Percentiles rank a stretch among this genome's conserved stretches.
Conservation (phyloP, 2,329 filamentous ascomycete genomes). For the Fusarium brevicatenulatum region DNA sequence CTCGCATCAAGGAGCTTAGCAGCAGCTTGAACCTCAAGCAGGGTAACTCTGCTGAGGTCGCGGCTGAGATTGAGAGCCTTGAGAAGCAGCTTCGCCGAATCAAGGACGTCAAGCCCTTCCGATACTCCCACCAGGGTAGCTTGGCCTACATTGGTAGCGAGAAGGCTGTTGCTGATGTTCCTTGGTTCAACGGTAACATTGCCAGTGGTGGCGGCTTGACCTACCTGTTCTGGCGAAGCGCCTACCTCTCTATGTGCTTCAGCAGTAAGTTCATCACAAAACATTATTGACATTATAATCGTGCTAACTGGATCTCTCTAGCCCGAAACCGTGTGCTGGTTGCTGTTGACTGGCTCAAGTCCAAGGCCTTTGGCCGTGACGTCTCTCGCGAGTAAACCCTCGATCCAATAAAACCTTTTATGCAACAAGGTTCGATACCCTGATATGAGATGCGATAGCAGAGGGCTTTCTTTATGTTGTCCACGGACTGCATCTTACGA, state of each 20-base stretch:
- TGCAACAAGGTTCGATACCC: slow-evolving; percentile 41
- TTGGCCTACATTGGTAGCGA: slow-evolving; percentile 98
- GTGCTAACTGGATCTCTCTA: slow-evolving; percentile 51
- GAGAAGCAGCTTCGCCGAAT: slow-evolving; percentile 89
- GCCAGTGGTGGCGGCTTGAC: slow-evolving; percentile 93
- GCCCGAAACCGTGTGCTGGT: slow-evolving; percentile 95
- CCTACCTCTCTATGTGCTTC: slow-evolving; percentile 99
- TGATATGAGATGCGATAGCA: slow-evolving; percentile 33
- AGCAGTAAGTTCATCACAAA: slow-evolving; percentile 77
- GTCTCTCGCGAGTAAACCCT: slow-evolving; percentile 79
- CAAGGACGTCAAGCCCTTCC: slow-evolving; percentile 96
- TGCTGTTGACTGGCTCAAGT: slow-evolving; percentile 94
- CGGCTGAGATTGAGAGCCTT: slow-evolving; percentile 81
- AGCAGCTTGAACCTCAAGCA: slow-evolving; percentile 68
- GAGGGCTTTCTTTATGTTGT: slow-evolving; percentile 1
- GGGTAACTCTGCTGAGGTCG: slow-evolving; percentile 73
- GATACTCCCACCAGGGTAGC: slow-evolving; percentile 97
- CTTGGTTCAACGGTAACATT: slow-evolving; percentile 96
- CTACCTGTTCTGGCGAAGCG: slow-evolving; percentile 98
- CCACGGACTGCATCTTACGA: slow-evolving; percentile 31
- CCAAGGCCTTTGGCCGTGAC: slow-evolving; percentile 95
- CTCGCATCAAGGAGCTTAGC: slow-evolving; percentile 76
- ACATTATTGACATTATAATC: neutral
- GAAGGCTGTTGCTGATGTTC: slow-evolving; percentile 96
- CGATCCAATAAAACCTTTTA: slow-evolving; percentile 34